Conservation (phyloP, 2,329 filamentous ascomycete genomes). For the Ophiostoma triangulosporum region DNA sequence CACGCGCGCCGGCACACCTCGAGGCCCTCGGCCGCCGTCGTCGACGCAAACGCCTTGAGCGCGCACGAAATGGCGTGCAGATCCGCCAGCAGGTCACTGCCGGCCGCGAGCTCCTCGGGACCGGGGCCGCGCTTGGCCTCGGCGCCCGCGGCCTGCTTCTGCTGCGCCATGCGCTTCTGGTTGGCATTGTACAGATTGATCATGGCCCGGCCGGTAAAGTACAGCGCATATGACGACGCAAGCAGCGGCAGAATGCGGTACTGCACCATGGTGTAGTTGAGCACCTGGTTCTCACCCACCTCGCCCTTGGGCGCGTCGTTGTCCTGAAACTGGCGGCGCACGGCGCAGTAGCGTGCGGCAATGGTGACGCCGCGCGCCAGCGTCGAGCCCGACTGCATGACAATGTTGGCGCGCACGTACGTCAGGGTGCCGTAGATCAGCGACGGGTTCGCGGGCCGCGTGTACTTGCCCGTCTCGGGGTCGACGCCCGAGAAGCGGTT, state of each 20-base stretch:
- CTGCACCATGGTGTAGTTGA: slow-evolving; percentile 75
- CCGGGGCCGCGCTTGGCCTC: slow-evolving; percentile 10
- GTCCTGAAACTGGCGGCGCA: slow-evolving; percentile 68
- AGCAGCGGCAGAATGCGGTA: slow-evolving; percentile 58
- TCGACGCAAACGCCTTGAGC: slow-evolving; percentile 59
- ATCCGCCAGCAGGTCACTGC: slow-evolving; percentile 39
- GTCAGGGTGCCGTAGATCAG: slow-evolving; percentile 65
- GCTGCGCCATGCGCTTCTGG: slow-evolving; percentile 48
- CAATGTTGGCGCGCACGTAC: slow-evolving; percentile 60
- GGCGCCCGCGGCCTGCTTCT: slow-evolving; percentile 41
- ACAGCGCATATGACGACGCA: slow-evolving; percentile 62
- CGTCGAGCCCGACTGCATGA: slow-evolving; percentile 57
- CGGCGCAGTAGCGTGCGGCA: slow-evolving; percentile 58
- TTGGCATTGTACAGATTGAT: slow-evolving; percentile 60
- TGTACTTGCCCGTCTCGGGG: slow-evolving; percentile 52
- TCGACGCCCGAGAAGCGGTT: slow-evolving; percentile 58
- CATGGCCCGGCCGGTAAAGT: slow-evolving; percentile 68
- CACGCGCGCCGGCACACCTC: slow-evolving; percentile 64
- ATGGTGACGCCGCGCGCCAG: slow-evolving; percentile 67
- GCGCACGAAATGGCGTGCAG: slow-evolving; percentile 66
- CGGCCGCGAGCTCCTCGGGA: not conserved
- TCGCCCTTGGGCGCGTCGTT: slow-evolving; percentile 40
- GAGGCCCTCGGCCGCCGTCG: slow-evolving; percentile 59
- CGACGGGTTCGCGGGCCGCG: slow-evolving; percentile 50
- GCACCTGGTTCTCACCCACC: slow-evolving; percentile 56